Evolutionary conservation across 371 early-diverging fungal species (phyloP).

Genomic region (Syncephalastrum racemosum): DNA sequence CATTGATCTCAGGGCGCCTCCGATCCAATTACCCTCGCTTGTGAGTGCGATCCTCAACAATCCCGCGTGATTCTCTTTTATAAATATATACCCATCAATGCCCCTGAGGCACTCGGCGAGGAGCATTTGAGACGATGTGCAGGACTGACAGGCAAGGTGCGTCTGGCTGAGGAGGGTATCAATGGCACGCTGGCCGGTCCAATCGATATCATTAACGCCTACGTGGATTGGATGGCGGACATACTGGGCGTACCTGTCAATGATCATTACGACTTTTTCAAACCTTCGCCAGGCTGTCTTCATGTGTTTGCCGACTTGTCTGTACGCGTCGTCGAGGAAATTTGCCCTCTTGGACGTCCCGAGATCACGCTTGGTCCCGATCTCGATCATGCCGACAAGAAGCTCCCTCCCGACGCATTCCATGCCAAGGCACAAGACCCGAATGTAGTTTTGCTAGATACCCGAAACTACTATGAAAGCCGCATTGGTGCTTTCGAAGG

Average conservation of each 20-base stretch:
- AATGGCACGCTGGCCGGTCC: constrained; percentile 68
- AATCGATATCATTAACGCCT: constrained; percentile 36
- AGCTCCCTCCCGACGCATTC: constrained; percentile 20
- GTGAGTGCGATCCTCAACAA: constrained; percentile 26
- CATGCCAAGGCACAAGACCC: constrained; percentile 26
- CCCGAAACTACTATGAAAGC: constrained; percentile 73
- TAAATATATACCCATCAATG: constrained; percentile 39
- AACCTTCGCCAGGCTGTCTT: constrained; percentile 65
- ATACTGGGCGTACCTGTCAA: not conserved
- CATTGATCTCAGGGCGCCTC: constrained; percentile 29
- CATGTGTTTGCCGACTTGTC: constrained; percentile 66
- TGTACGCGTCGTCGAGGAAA: constrained; percentile 67
- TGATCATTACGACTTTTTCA: constrained; percentile 55
- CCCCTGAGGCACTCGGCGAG: constrained; percentile 44
- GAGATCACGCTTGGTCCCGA: constrained; percentile 9
- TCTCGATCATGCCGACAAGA: constrained; percentile 25
- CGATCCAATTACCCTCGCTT: constrained; percentile 38
- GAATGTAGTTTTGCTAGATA: constrained; percentile 57
- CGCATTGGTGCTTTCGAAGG: constrained; percentile 63
- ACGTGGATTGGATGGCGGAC: constrained; percentile 44
- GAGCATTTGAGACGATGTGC: constrained; percentile 38
- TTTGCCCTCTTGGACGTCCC: constrained; percentile 62
- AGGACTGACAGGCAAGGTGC: constrained; percentile 63
- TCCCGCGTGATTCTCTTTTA: constrained; percentile 65
- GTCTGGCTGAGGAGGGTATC: constrained; percentile 63